A percentile compares a stretch with the other conserved stretches of the same genome.
Conservation (phyloP, 2,329 filamentous ascomycete species). For the Passalora sequoiae region DNA sequence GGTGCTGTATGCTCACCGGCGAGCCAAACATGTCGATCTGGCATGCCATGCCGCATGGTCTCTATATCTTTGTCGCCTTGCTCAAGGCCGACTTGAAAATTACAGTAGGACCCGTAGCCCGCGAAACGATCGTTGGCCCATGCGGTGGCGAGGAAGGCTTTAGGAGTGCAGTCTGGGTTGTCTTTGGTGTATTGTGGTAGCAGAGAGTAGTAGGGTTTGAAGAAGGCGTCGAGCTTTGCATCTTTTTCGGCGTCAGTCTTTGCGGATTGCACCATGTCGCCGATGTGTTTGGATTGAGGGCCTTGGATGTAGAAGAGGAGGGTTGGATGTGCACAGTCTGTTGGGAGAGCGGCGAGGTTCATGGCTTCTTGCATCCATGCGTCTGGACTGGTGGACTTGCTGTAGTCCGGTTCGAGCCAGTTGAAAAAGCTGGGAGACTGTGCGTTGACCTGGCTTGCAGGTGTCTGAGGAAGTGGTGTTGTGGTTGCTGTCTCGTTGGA, state of each 20-base stretch:
- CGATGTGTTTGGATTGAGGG: slow-evolving; percentile 54
- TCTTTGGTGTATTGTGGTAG: slow-evolving; percentile 61
- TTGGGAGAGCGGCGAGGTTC: slow-evolving; percentile 63
- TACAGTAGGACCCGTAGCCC: slow-evolving; percentile 76
- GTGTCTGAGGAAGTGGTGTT: too few relatives aligned
- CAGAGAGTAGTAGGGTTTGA: slow-evolving; percentile 70
- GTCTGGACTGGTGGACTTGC: slow-evolving; percentile 54
- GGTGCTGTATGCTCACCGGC: slow-evolving; percentile 88
- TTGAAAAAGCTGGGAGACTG: slow-evolving; percentile 60
- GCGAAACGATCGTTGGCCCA: slow-evolving; percentile 77
- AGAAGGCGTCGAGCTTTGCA: slow-evolving; percentile 58
- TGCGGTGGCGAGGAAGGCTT: slow-evolving; percentile 61
- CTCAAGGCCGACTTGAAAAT: slow-evolving; percentile 72
- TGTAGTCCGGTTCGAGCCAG: slow-evolving; percentile 69
- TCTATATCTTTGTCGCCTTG: slow-evolving; percentile 68
- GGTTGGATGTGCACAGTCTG: slow-evolving; percentile 63
- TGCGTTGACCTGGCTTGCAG: neutral
- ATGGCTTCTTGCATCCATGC: slow-evolving; percentile 61
- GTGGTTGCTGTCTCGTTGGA: too few relatives aligned
- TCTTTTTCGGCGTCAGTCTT: slow-evolving; percentile 46
- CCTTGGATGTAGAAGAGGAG: slow-evolving; percentile 79
- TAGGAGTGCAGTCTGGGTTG: slow-evolving; percentile 57
- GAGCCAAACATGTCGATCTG: slow-evolving; percentile 69
- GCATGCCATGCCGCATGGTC: slow-evolving; percentile 50
- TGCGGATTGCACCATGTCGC: slow-evolving; percentile 29